Base-by-base conservation (phyloP, 768 basidiomycete genomes). In the Tylopilus intermedius region DNA sequence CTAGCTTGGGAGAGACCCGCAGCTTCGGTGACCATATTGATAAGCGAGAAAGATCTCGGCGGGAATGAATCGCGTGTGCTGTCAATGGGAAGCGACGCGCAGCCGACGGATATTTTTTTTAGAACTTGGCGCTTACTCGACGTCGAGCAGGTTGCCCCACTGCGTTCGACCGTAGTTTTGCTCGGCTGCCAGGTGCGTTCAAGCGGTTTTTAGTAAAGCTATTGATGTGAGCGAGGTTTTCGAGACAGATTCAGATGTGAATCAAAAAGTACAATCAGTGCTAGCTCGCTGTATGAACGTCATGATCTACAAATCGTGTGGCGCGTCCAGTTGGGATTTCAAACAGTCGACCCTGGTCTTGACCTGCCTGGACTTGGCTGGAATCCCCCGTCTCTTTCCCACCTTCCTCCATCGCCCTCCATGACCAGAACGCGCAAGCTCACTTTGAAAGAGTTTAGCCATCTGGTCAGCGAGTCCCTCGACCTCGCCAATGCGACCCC, bases 391-490 rank as follows among this genome's bases (percentile, higher is more conserved):
- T 8, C 39, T 40, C 39, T 40, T 5, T 40, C 11, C 5, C 39
- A 18, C 39, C n/a, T 47, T 48, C 29, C 33, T 27, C 39, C 45
- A 33, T 24, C 37, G 3, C 8, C 50, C 47, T 42, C 48, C 56
- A 68, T 68, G 66, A 58, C 66, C 54, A 58, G 66, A 46, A 50
- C 63, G 5, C 58, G 61, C 29, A 67, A 64, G 48, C 40, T 57
- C 51, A 67, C 68, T 22, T 56, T 70, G 48, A 67, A 51, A 42
- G 69, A 68, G 58, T 70, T 70, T 38, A 70, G 63, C 55, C 67
- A 67, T 53, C 63, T 70, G 59, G 58, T 70, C 54, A 57, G 60
- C 61, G 68, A 68, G 61, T 70, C 68, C 18, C 61, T 67, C 11
- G 67, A 70, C 51, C 35, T 61, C 24, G 42, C 52, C 14, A 42